Conservation (phyloP, 1,139 yeast species). For the Hemisphaericaspora xylofermentans region DNA sequence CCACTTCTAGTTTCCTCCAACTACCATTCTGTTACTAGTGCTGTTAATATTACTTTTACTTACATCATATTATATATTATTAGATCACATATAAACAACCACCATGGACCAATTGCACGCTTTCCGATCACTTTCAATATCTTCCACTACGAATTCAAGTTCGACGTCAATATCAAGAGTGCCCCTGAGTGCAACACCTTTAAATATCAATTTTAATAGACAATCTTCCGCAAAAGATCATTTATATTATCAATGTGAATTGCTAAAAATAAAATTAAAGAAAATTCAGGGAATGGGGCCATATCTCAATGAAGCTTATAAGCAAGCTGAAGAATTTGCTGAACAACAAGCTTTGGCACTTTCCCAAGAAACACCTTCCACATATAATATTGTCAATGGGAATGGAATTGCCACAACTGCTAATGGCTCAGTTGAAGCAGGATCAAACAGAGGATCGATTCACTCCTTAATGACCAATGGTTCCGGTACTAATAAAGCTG, state of each 20-base stretch:
- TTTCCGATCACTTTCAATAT: slow-evolving; percentile 40
- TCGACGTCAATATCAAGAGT: slow-evolving; percentile 33
- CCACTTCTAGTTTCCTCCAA: too few relatives aligned
- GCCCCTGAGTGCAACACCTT: slow-evolving; percentile 37
- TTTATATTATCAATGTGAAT: slow-evolving; percentile 67
- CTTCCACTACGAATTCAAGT: slow-evolving; percentile 27
- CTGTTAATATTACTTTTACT: too few relatives aligned
- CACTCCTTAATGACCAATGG: slow-evolving; percentile 22
- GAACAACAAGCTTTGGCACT: slow-evolving; percentile 72
- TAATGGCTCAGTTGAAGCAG: slow-evolving; percentile 5
- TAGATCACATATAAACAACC: too few relatives aligned
- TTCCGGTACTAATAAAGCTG: slow-evolving; percentile 13
- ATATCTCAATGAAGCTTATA: slow-evolving; percentile 57
- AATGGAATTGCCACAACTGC: too few relatives aligned
- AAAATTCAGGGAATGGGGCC: slow-evolving; percentile 71
- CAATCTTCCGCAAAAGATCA: slow-evolving; percentile 70
- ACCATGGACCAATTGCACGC: slow-evolving; percentile 18
- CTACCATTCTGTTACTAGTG: too few relatives aligned
- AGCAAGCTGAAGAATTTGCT: slow-evolving; percentile 60
- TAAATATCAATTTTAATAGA: slow-evolving; percentile 54
- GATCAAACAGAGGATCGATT: slow-evolving; percentile 23
- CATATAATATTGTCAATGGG: slow-evolving; percentile 1
- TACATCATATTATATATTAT: too few relatives aligned
- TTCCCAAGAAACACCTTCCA: slow-evolving; percentile 29
- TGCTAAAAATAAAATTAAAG: slow-evolving; percentile 57